phyloP scores from a whole-genome alignment of 495 filamentous ascomycete species.

The Penicillium steckii region DNA sequence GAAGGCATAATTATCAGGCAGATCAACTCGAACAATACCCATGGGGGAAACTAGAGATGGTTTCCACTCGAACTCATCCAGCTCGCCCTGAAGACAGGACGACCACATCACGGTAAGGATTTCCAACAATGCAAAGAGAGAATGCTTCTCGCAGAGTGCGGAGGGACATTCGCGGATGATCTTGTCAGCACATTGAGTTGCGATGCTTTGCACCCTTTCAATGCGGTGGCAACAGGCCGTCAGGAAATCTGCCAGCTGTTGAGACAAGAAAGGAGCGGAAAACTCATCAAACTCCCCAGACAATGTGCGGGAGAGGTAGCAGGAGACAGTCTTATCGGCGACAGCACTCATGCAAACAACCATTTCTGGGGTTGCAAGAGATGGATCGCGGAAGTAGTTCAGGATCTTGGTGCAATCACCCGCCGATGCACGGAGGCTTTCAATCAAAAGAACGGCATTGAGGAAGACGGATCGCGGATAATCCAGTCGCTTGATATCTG shows the following conservation, averaged over 20 bases:
- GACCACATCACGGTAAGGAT: slow-evolving; percentile 90
- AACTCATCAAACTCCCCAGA: slow-evolving; percentile 69
- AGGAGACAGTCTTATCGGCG: slow-evolving; percentile 66
- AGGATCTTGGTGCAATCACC: slow-evolving; percentile 87
- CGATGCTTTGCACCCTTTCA: slow-evolving; percentile 80
- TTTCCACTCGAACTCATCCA: slow-evolving; percentile 87
- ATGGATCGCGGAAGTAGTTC: slow-evolving; percentile 88
- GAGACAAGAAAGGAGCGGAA: slow-evolving; percentile 80
- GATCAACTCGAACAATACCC: slow-evolving; percentile 75
- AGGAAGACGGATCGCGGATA: slow-evolving; percentile 91
- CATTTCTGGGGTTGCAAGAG: slow-evolving; percentile 73
- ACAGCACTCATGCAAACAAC: slow-evolving; percentile 85
- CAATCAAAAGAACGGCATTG: slow-evolving; percentile 80
- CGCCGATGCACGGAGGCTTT: slow-evolving; percentile 74
- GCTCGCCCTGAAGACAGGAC: slow-evolving; percentile 89
- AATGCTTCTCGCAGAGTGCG: slow-evolving; percentile 82
- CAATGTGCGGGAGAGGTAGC: slow-evolving; percentile 71
- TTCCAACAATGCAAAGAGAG: slow-evolving; percentile 88
- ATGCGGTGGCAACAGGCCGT: slow-evolving; percentile 90
- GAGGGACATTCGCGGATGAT: slow-evolving; percentile 84
- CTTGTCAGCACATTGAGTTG: slow-evolving; percentile 74
- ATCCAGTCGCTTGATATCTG: slow-evolving; percentile 73
- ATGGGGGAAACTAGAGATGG: slow-evolving; percentile 72
- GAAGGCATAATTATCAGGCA: slow-evolving; percentile 85
- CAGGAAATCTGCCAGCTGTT: slow-evolving; percentile 81